A percentile compares a stretch with the other conserved stretches of the same genome.
Conservation (phyloP, 805 yeast genomes). For the Saccharomycopsis fermentans region DNA sequence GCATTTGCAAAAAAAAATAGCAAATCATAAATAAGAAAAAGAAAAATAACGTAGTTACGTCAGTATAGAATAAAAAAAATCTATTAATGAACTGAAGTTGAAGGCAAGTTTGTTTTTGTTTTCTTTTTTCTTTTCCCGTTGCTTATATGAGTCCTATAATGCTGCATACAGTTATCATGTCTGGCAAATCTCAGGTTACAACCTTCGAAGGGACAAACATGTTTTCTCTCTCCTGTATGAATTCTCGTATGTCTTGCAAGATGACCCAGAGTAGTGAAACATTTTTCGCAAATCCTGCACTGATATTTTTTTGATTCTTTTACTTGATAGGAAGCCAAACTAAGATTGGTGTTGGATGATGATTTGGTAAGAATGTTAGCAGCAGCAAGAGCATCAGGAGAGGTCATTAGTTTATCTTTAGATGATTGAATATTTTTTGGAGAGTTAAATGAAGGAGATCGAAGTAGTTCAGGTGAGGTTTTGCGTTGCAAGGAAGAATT, state of each 20-base stretch:
- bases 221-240: constrained; percentile 88
- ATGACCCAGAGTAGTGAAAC: constrained; percentile 85
- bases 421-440: neutral
- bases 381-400: neutral
- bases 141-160: constrained; percentile 65
- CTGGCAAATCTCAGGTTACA: constrained; percentile 80
- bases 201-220: constrained; percentile 73
- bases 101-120: neutral
- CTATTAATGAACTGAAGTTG: neutral
- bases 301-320: constrained; percentile 30
- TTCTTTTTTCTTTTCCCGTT: constrained; percentile 14
- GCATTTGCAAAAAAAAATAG: neutral
- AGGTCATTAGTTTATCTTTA: neutral
- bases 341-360: neutral
- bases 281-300: constrained; percentile 47
- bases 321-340: neutral
- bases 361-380: neutral
- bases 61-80: neutral
- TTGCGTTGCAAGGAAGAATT: neutral
- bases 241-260: constrained; percentile 81
- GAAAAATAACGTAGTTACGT: neutral
- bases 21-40: no score
- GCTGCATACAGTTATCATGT: constrained; percentile 93
- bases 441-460: neutral
- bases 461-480: neutral